Percentiles rank a stretch among this genome's conserved stretches.
Evolutionary conservation across 805 yeast species (phyloP).

Genomic region (Kazachstania africana): DNA sequence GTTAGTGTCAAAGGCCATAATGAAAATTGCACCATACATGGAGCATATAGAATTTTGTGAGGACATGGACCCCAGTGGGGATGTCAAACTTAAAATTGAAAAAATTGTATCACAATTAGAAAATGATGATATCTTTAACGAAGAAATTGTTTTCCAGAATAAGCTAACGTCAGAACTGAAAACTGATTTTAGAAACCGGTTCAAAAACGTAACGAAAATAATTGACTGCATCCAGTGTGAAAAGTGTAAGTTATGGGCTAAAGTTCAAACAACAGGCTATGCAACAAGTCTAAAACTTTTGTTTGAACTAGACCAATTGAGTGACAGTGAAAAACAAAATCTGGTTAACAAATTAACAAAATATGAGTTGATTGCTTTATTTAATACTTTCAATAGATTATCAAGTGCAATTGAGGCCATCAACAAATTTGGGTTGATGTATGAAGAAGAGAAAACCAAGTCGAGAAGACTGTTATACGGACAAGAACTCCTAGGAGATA

Average conservation of each 20-base stretch:
- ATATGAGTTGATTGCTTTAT: conserved; percentile 77
- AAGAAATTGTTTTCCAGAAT: conserved; percentile 35
- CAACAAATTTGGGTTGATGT: too few relatives aligned
- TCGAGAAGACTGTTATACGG: too few relatives aligned
- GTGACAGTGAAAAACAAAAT: conserved; percentile 32
- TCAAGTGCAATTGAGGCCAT: conserved; percentile 66
- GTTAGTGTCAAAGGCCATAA: conserved; percentile 64
- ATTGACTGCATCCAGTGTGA: conserved; percentile 99
- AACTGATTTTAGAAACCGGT: conserved; percentile 72
- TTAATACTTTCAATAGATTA: conserved; percentile 86
- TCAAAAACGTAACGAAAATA: conserved; percentile 78
- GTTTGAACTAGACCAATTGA: conserved; percentile 53
- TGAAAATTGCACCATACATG: conserved; percentile 45
- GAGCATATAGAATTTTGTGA: conserved; percentile 38
- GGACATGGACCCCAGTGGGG: conserved; percentile 32
- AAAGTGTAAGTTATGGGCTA: conserved; percentile 96
- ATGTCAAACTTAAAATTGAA: conserved; percentile 33
- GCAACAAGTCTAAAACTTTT: conserved; percentile 90
- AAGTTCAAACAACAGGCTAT: conserved; percentile 92
- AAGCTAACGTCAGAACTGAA: conserved; percentile 40
- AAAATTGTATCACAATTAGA: conserved; percentile 26
- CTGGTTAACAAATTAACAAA: conserved; percentile 53
- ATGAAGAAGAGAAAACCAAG: too few relatives aligned
- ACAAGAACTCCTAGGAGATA: too few relatives aligned
- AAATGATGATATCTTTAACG: conserved; percentile 33